Base-by-base conservation (phyloP, 2,329 filamentous ascomycete genomes). In the Dactylellina leptospora region DNA sequence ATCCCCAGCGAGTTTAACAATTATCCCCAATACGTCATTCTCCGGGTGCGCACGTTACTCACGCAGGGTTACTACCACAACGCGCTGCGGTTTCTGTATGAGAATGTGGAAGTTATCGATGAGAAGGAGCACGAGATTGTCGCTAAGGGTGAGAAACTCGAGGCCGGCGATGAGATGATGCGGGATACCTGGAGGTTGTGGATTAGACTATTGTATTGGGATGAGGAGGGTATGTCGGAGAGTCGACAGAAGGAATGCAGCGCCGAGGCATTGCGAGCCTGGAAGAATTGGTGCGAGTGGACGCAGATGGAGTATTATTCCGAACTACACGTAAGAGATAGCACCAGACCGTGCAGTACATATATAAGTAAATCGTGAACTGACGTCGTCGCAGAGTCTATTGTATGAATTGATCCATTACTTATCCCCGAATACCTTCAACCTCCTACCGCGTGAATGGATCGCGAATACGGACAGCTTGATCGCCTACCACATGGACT, bases 91-190 rank as follows among this genome's bases (percentile, higher is more conserved):
- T 40, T 71, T 11, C 54, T 71, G 18, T 63, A 59, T 30, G 66
- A 71, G 44, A 71, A 71, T 20, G 58, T 71, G 11, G 66, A 71
- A 20, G 58, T 44, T 3, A 63, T 71, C 13, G 66, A 71, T 30
- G 66, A 71, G 51, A 55, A 30, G 25, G 66, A 62, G 36, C 42
- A 51, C 23, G 66, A 71, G 50, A 10, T 70, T 4, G 22, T 25
- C 16, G 36, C 22, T 2, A 42, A 48, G 28, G 36, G 47, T 4
- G 45, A 44, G 55, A 27, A 8, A 18, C 22, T 71, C 51, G 66
- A 71, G 0, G 66, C 58, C 9, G 66, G 66, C 23, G 66, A 71
- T 50, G 66, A 63, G 58, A 71, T 71, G 66, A 71, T 71, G 66
- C 30, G 66, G 44, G 66, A 71, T 59, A 62, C 58, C 1, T 71